Evolutionary conservation across 73 alveolate genomes (phyloP).

Genomic region (Effrenium voratum): DNA sequence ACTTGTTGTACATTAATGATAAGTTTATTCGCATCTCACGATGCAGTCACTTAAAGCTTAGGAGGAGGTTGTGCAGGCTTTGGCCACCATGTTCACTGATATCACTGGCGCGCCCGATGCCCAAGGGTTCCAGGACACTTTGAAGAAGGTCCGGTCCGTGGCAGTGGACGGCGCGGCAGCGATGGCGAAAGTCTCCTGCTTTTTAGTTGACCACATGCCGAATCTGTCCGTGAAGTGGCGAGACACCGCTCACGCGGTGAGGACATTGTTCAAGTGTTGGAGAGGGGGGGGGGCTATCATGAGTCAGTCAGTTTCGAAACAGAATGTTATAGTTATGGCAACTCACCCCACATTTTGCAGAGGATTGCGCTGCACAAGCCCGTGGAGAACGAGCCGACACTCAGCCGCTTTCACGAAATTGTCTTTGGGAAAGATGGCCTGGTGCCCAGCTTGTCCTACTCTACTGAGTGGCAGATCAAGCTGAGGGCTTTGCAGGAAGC

Average conservation of each 20-base stretch:
- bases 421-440: neutral
- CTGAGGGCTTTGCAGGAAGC: neutral
- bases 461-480: neutral
- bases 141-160: neutral
- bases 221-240: too few species aligned
- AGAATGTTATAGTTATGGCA: too few species aligned
- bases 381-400: neutral
- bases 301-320: too few species aligned
- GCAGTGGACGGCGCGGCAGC: neutral
- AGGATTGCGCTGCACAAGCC: neutral
- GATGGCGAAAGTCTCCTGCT: too few species aligned
- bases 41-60: too few species aligned
- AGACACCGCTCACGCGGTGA: too few species aligned
- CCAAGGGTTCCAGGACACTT: neutral
- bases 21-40: too few species aligned
- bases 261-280: too few species aligned
- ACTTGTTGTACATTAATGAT: too few species aligned
- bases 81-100: neutral
- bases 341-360: too few species aligned
- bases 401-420: neutral
- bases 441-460: neutral
- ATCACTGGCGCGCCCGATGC: neutral
- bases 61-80: neutral
- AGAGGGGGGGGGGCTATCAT: too few species aligned
- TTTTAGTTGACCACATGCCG: too few species aligned